Conservation (phyloP, 768 basidiomycete species). For the Mycena latifolia region DNA sequence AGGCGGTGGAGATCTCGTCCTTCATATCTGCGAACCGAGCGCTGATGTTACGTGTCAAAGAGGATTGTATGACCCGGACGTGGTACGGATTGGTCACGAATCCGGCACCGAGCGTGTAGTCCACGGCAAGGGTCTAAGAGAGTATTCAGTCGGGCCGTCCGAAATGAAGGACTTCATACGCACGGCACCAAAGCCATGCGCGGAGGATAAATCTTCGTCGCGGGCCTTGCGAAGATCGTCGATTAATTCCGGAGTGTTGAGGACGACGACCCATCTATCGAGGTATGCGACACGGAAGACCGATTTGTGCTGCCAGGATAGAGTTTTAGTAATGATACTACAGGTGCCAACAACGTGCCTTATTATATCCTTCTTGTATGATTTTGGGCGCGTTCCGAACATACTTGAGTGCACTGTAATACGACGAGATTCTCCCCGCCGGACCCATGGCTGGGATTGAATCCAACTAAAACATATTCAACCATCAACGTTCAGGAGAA, state of each 20-base stretch:
- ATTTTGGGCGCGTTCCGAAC: slow-evolving; percentile 41
- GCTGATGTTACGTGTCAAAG: slow-evolving; percentile 36
- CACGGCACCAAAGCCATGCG: slow-evolving; percentile 45
- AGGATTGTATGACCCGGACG: slow-evolving; percentile 31
- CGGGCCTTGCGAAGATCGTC: slow-evolving; percentile 61
- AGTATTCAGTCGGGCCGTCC: too few relatives aligned
- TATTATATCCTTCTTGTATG: slow-evolving; percentile 48
- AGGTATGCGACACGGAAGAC: slow-evolving; percentile 57
- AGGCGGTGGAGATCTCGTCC: slow-evolving; percentile 38
- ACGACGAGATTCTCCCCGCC: slow-evolving; percentile 46
- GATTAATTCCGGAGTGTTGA: slow-evolving; percentile 54
- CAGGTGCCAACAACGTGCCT: slow-evolving; percentile 34
- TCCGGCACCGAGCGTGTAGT: slow-evolving; percentile 26
- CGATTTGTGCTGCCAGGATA: slow-evolving; percentile 30
- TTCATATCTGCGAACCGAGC: slow-evolving; percentile 33
- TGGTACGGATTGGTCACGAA: slow-evolving; percentile 35
- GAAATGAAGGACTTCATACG: not conserved
- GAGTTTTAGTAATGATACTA: not conserved
- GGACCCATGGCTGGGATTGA: slow-evolving; percentile 49
- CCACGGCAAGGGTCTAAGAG: slow-evolving; percentile 9
- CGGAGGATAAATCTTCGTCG: slow-evolving; percentile 47
- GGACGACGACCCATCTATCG: slow-evolving; percentile 59
- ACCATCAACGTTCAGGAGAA: too few relatives aligned
- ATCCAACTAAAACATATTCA: not conserved
- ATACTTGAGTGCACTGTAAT: slow-evolving; percentile 42